Conservation (phyloP, 1,139 yeast species). For the Suhomyces bokatorum region DNA sequence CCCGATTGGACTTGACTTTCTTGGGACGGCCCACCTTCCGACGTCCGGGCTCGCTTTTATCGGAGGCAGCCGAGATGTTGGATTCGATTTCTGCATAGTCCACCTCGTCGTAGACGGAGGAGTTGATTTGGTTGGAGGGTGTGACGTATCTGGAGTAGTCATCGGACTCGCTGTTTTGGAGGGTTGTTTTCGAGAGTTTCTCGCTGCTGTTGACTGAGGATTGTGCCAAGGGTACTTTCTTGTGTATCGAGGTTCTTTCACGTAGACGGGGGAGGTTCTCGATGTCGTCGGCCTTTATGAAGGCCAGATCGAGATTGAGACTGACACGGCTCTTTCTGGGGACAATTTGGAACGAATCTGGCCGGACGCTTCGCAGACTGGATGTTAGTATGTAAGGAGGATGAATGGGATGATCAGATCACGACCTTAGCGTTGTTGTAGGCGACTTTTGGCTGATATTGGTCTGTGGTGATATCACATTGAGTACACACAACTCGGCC, state of each 20-base stretch:
- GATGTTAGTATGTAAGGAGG: background rate
- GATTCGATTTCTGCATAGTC: slow-evolving; percentile 6
- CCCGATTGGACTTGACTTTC: slow-evolving; percentile 13
- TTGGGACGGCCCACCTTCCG: slow-evolving; percentile 10
- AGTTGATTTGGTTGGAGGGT: slow-evolving; percentile 8
- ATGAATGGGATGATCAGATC: no score
- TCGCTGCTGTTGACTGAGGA: background rate
- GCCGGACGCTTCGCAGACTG: slow-evolving; percentile 15
- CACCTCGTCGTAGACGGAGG: slow-evolving; percentile 5
- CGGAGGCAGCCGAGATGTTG: background rate
- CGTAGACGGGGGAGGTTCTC: slow-evolving; percentile 27
- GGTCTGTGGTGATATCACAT: no score
- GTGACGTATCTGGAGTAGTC: slow-evolving; percentile 3
- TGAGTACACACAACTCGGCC: background rate
- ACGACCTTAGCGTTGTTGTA: background rate
- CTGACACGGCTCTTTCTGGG: slow-evolving; percentile 10
- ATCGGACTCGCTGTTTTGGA: background rate
- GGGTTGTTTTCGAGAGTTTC: background rate
- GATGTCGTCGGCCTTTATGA: slow-evolving; percentile 26
- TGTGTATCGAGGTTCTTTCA: slow-evolving; percentile 10
- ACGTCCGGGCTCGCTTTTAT: background rate
- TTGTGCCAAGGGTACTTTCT: slow-evolving; percentile 3
- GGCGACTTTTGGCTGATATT: background rate
- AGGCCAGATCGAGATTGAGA: slow-evolving; percentile 26
- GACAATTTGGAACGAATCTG: slow-evolving; percentile 14